phyloP scores from a whole-genome alignment of 116 monocot species.

The Papilionanthe hybrid region DNA sequence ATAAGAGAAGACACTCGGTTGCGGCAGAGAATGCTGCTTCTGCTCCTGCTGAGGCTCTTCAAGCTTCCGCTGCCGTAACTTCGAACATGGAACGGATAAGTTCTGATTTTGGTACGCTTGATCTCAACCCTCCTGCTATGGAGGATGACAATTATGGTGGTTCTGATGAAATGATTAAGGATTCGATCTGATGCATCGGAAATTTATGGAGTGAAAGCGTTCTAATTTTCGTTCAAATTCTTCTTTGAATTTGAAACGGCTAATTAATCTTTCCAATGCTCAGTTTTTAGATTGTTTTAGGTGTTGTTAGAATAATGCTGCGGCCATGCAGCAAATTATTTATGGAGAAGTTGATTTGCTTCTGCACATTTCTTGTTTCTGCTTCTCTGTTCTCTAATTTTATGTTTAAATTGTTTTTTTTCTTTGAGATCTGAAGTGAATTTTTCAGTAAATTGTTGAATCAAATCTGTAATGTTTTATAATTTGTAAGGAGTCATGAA shows the following conservation, averaged over 20 bases:
- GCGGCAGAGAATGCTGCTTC: neutral
- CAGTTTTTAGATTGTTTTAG: neutral
- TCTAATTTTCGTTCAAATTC: neutral
- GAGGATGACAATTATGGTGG: neutral
- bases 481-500: too few species aligned
- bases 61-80: neutral
- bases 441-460: too few species aligned
- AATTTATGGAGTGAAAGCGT: neutral
- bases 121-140: constrained; percentile 11
- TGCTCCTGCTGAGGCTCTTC: neutral
- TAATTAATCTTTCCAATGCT: neutral
- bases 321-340: neutral
- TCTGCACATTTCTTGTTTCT: neutral
- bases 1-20: constrained; percentile 32
- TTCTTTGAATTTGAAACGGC: neutral
- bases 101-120: neutral
- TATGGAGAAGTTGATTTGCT: neutral
- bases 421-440: too few species aligned
- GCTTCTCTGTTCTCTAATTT: neutral
- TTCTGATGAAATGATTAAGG: neutral
- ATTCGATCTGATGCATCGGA: neutral
- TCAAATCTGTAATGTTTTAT: too few species aligned
- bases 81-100: neutral
- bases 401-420: too few species aligned
- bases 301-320: neutral